Base-by-base conservation (phyloP, 768 basidiomycete genomes). In the Ramaria rubella region DNA sequence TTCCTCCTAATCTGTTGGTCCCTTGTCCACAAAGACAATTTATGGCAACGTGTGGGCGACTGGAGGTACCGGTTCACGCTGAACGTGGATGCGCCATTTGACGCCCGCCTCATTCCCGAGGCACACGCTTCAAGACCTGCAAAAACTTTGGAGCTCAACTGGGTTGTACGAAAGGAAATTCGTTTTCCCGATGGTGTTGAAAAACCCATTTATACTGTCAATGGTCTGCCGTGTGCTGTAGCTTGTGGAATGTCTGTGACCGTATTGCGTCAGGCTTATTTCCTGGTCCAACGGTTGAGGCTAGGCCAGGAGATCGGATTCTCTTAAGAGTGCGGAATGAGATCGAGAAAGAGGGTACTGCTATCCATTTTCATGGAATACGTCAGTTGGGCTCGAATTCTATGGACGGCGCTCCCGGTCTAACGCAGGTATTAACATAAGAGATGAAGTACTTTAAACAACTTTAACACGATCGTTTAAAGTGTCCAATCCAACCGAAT, bases 211-310 rank as follows among this genome's bases (percentile, higher is more conserved):
- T 53, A 51, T 14, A 59, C 59, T n/a, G 48, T 62, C 29, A 62
- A 62, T 40, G 55, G 59, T 40, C 21, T 38, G 49, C 21, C 23
- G 15, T 26, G 17, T 38, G 24, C 21, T 40, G 33, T 45, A 4
- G 4, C 21, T 7, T 29, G 27, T 46, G 4, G 45, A 46, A 23
- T 15, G 4, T 12, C 8, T 24, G 31, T 15, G 15, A 24, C 4
- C 8, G 19, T 4, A 7, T 49, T 21, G n/a, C 19, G 26, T 30
- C 33, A 58, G 56, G 49, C 23, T 23, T 43, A 31, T 58, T 62
- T 27, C 61, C 61, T 26, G 61, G 61, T 3, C 61, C 61, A 43
- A 62, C 61, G 21, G 60, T 62, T 45, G 61, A 62, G 49, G 49
- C 55, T n/a, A 21, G 61, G 12, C 48, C 59, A 7, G 61, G 61